Evolutionary conservation across 148 eudicot species (phyloP), one percentile per base, ranked within the genome.

Genomic region (Vaccinium corymbosum): DNA sequence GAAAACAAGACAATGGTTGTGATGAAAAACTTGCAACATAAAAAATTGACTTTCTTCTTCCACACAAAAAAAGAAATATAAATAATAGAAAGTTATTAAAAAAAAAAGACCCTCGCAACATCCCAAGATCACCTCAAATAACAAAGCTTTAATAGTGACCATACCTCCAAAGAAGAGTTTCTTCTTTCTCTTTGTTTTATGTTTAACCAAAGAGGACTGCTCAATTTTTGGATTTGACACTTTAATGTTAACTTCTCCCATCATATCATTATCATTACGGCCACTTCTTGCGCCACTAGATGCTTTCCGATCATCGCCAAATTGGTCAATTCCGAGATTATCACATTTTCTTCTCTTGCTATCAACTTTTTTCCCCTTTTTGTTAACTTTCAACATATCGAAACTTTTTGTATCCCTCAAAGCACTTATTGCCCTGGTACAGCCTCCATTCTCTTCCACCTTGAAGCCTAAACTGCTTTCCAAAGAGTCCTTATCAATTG

Each of bases 231-330:
- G 76, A 86, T 91, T 91, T 85, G 88, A 83, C 81, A 84, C 85
- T 83, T 90, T 92, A 79, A 83, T 73, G 15, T 87, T 89, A 78
- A 83, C 80, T 81, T 90, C 92, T 80, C 89, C 81, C 78, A 87
- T 89, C 49, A 84, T 81, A 76, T 87, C 86, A 72, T 90, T 83
- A 8, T 90, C 57, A 86, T 79, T 84, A 86, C 88, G 95, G 64
- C 91, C 92, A 88, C 88, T 96, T 85, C 91, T 95, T 11, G 93
- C 92, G 66, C 92, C 93, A 86, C 95, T 95, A 84, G 93, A 93
- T 32, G 95, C 94, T 87, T 94, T 97, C 87, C 89, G 86, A 73
- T 85, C 85, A 76, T 95, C 95, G 94, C 92, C 95, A 78, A 87
- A 84, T 59, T 83, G 89, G 83, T 87, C 86, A 15, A 83, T 86